Evolutionary conservation across 2,329 filamentous ascomycete species (phyloP), one percentile per base, ranked within the genome.

Genomic region (Penicillium sp.): DNA sequence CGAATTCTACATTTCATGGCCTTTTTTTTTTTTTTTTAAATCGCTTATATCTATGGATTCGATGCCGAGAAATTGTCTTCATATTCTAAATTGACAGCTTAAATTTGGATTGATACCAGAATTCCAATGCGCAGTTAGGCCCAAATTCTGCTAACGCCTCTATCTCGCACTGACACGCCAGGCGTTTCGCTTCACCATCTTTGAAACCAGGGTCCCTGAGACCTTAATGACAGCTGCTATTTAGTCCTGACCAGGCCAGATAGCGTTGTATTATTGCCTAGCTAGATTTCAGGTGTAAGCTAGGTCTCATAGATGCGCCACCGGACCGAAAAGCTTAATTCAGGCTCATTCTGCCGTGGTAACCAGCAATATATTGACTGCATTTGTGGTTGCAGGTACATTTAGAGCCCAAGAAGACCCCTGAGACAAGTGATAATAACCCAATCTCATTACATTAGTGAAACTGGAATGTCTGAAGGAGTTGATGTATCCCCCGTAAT

Each of bases 171-270:
- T 55, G 53, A 49, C 16, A 56, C 53, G 30, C 5, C 5, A 45
- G 21, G 16, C 47, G 53, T 56, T 56, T 56, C 53, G 47, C 53
- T 38, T 45, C 53, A 33, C 38, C 18, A n/a, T 33, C 30, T 18
- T 30, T 46, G 53, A 56, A 50, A 56, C 53, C 28, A 47, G 47
- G 35, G 47, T 14, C 23, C 20, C 45, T 20, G 30, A 47, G 33
- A 40, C 38, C 21, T 24, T n/a, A 11, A 47, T 18, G 11, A 14
- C 8, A 12, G 21, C 26, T 47, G n/a, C 11, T 47, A 12, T 23
- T 18, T 9, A 43, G 3, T 7, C 40, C 20, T 35, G 30, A 5
- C 8, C 16, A 14, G 23, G 16, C 5, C 6, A 43, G 4, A 6
- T 8, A 21, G 18, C 5, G 7, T 12, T 11, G 5, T 7, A 18